phyloP scores from a whole-genome alignment of 2,329 filamentous ascomycete genomes.

The Rhynchosporium secalis region DNA sequence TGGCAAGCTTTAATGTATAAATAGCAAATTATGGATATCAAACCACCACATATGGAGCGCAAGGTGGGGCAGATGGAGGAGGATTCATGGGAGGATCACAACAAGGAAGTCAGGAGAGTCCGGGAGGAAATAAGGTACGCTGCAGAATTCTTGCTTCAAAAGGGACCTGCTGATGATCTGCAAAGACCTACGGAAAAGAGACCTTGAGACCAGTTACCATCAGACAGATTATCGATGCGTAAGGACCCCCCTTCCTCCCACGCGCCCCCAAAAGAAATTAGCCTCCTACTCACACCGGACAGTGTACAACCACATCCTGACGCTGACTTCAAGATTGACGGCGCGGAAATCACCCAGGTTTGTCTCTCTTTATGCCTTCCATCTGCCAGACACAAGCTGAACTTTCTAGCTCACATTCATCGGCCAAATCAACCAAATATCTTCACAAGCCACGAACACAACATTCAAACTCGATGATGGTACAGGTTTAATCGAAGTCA shows the following conservation, averaged over 20 bases:
- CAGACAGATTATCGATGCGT: slow-evolving; percentile 85
- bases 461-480: slow-evolving; percentile 95
- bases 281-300: slow-evolving; percentile 16
- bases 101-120: slow-evolving; percentile 54
- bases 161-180: not conserved
- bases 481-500: slow-evolving; percentile 88
- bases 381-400: slow-evolving; percentile 9
- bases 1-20: not conserved
- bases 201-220: slow-evolving; percentile 91
- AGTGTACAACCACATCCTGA: slow-evolving; percentile 68
- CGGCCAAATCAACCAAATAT: slow-evolving; percentile 86
- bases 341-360: slow-evolving; percentile 63
- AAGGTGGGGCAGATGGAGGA: slow-evolving; percentile 60
- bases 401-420: slow-evolving; percentile 73
- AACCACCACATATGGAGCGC: slow-evolving; percentile 46
- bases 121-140: slow-evolving; percentile 48
- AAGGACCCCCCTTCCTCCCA: slow-evolving; percentile 4
- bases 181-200: slow-evolving; percentile 66
- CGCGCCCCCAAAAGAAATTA: not conserved
- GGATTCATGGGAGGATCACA: slow-evolving; percentile 65
- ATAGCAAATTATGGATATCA: slow-evolving; percentile 39
- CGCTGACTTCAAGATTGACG: slow-evolving; percentile 82
- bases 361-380: not conserved
- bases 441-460: slow-evolving; percentile 83
- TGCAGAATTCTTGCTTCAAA: not conserved